phyloP scores from a whole-genome alignment of 345 rosid genomes.

The Eucalyptus viminalis region DNA sequence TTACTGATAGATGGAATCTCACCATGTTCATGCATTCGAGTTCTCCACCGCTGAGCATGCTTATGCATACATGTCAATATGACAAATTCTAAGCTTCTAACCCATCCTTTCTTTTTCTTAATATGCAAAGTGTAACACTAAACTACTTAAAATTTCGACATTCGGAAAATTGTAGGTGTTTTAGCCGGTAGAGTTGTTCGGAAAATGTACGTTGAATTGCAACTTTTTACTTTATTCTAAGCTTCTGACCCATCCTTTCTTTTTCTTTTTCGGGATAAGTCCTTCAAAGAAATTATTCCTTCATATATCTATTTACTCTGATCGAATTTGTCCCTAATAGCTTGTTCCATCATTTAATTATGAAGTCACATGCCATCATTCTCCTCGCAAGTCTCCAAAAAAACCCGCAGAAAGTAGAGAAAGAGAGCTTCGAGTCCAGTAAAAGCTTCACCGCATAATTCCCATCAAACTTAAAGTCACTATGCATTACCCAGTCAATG shows the following conservation, averaged over 20 bases:
- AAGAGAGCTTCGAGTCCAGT: background rate
- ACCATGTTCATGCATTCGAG: background rate
- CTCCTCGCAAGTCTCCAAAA: background rate
- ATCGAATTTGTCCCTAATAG: background rate
- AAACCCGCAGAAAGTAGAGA: background rate
- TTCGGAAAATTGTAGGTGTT: background rate
- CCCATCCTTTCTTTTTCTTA: background rate
- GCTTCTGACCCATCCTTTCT: background rate
- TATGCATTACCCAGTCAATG: slow-evolving; percentile 59
- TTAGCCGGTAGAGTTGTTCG: background rate
- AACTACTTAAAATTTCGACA: background rate
- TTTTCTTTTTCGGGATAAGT: background rate
- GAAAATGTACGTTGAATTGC: background rate
- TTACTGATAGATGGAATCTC: background rate
- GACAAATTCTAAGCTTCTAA: background rate
- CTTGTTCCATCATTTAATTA: background rate
- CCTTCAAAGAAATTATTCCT: background rate
- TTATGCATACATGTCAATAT: background rate
- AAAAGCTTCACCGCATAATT: background rate
- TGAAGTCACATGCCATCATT: background rate
- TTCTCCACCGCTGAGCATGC: background rate
- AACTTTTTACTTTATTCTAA: background rate
- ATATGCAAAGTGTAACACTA: background rate
- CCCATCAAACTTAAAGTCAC: background rate
- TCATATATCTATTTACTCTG: background rate